Base-by-base conservation (phyloP, 768 basidiomycete genomes). In the Tubosaeta brunneosetosa region DNA sequence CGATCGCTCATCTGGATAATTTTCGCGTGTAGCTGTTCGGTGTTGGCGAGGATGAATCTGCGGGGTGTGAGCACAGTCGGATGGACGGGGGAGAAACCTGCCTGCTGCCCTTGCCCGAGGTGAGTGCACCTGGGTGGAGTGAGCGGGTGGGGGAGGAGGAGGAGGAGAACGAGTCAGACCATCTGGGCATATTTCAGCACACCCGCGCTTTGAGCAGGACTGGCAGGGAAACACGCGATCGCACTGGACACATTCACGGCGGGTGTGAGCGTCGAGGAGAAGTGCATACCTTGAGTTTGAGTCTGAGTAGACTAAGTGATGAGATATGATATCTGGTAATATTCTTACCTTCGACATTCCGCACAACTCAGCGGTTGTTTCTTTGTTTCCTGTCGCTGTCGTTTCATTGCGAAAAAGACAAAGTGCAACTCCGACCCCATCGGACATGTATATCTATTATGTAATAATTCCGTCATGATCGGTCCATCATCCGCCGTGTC, bases 1-100 rank as follows among this genome's bases (percentile, higher is more conserved):
- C 84, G 82, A 60, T 82, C 80, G 56, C 80, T 77, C 49, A 86
- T 74, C 58, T 80, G 74, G 12, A 74, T 72, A 5, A 84, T 84
- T 67, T 82, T 84, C 32, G 79, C 79, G 57, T 85, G 84, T 36
- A 85, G 68, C 60, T 83, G 80, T 54, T 82, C 83, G 8, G 83
- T 83, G 58, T 83, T 83, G 13, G 83, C 83, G 33, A 85, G 78
- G 57, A 85, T 85, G 55, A 85, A 85, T 49, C 83, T 83, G 53
- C 43, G 36, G 50, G 50, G 43, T 16, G 34, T 50, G 54, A 60
- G 56, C 47, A 51, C 50, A 41, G 43, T 48, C 43, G 47, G 42
- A 11, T 13, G 2, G 16, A 8, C 36, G 0, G 19, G 6, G 37
- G 5, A 0, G 19, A 40, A 50, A 65, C 73, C 50, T 61, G 80